A percentile compares a stretch with the other conserved stretches of the same genome.
phyloP scores from a whole-genome alignment of 1,284 basidiomycete genomes.

The Puccinia brachypodii region DNA sequence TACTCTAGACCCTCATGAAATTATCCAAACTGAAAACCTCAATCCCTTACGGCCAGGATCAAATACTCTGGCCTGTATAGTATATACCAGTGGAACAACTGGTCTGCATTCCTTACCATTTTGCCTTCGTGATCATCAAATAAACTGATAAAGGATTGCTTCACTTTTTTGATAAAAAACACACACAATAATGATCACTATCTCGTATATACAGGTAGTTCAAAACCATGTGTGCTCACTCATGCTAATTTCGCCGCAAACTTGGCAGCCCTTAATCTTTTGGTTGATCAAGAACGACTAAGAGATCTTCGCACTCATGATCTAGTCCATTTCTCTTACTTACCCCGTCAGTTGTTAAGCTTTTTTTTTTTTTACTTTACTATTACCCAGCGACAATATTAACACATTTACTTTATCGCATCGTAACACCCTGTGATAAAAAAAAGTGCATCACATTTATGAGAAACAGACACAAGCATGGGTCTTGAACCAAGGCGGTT shows the following conservation, averaged over 20 bases:
- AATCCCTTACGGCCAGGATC: slow-evolving; percentile 8
- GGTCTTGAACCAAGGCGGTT: slow-evolving; percentile 25
- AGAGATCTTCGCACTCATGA: slow-evolving; percentile 14
- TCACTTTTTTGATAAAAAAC: not conserved
- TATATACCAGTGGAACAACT: slow-evolving; percentile 43
- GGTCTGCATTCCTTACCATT: slow-evolving; percentile 11
- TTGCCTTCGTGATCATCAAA: too few species aligned
- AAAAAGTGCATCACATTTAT: slow-evolving; percentile 46
- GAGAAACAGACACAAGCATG: slow-evolving; percentile 42
- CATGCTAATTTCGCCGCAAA: slow-evolving; percentile 44
- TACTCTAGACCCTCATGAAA: not conserved
- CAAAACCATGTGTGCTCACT: slow-evolving; percentile 30
- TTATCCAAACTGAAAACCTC: not conserved
- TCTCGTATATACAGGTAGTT: slow-evolving; percentile 1
- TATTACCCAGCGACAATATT: not conserved
- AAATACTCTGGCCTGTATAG: slow-evolving; percentile 4
- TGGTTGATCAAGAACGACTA: slow-evolving; percentile 14
- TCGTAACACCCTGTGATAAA: not conserved
- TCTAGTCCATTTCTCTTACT: slow-evolving; percentile 43
- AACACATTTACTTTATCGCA: too few species aligned
- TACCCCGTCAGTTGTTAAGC: slow-evolving; percentile 39
- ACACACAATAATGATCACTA: too few species aligned
- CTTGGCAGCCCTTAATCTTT: slow-evolving; percentile 13
- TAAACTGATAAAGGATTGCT: too few species aligned
- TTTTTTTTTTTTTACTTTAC: too few species aligned